phyloP scores from a whole-genome alignment of 805 yeast genomes.

The Suhomyces emberorum region DNA sequence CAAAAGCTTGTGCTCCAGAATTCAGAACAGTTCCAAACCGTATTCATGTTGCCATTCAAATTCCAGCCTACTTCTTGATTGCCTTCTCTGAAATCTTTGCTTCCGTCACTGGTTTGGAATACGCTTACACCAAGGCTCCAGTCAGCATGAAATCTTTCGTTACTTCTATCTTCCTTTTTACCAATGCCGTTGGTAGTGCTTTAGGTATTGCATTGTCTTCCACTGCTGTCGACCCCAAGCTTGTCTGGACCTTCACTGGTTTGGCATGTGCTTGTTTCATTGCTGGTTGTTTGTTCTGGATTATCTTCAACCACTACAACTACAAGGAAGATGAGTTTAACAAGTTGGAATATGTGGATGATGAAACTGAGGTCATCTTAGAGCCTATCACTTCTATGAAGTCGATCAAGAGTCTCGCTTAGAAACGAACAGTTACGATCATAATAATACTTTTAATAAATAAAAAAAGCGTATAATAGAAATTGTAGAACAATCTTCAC shows the following conservation, averaged over 20 bases:
- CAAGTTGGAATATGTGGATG: constrained; percentile 38
- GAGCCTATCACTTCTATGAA: constrained; percentile 4
- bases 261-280: constrained; percentile 57
- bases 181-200: constrained; percentile 73
- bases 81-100: constrained; percentile 76
- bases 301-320: constrained; percentile 53
- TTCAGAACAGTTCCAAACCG: constrained; percentile 42
- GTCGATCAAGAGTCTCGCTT: constrained; percentile 10
- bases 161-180: constrained; percentile 61
- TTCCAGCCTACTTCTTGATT: constrained; percentile 65
- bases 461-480: no score
- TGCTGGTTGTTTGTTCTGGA: constrained; percentile 61
- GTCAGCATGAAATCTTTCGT: constrained; percentile 60
- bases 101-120: constrained; percentile 75
- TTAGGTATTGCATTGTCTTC: constrained; percentile 69
- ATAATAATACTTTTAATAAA: no score
- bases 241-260: constrained; percentile 65
- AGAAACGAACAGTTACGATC: no score
- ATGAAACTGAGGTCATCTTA: constrained; percentile 4
- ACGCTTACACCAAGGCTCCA: constrained; percentile 85
- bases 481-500: no score
- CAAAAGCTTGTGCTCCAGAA: constrained; percentile 47
- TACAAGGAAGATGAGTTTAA: constrained; percentile 55
- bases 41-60: constrained; percentile 66
- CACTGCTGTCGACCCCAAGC: constrained; percentile 63